These are phyloP conservation scores for Neohortaea acidophila DNA, from an alignment of 495 filamentous ascomycete genomes.

Conservation along the genomic window DNA sequence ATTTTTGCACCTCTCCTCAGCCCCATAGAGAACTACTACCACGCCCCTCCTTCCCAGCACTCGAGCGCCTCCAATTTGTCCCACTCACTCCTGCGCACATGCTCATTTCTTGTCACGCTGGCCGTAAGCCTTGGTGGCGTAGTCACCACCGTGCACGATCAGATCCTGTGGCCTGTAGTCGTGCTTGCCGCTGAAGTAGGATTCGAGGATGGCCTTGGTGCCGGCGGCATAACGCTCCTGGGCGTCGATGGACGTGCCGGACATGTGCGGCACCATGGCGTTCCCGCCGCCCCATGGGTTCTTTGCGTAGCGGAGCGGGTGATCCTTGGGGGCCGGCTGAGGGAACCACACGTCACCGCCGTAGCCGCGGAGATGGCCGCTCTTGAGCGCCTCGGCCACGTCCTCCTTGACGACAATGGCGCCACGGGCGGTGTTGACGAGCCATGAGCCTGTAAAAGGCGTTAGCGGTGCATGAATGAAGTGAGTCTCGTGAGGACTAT, in stretches of 20 bases:
- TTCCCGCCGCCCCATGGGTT: conserved; percentile 94
- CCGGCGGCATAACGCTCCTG: conserved; percentile 89
- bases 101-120: conserved; percentile 41
- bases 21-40: too few relatives aligned
- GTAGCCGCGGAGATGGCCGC: conserved; percentile 89
- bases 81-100: too few relatives aligned
- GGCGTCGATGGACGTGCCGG: conserved; percentile 89
- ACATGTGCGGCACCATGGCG: conserved; percentile 98
- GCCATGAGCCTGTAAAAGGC: conserved; percentile 56
- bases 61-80: too few relatives aligned
- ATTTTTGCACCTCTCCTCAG: too few relatives aligned
- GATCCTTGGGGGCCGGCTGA: conserved; percentile 89
- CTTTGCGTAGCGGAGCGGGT: conserved; percentile 81
- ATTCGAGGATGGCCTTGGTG: conserved; percentile 75
- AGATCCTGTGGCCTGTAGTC: conserved; percentile 86
- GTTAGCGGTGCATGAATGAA: neutral
- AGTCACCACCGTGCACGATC: conserved; percentile 84
- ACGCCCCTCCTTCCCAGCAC: too few relatives aligned
- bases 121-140: conserved; percentile 90
- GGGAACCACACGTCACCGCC: conserved; percentile 91
- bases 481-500: neutral
- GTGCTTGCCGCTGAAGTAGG: conserved; percentile 70
- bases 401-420: conserved; percentile 99
- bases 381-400: conserved; percentile 83
- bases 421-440: conserved; percentile 95